phyloP scores from a whole-genome alignment of 257 asterid genomes.

The Ajuga chamaepitys region DNA sequence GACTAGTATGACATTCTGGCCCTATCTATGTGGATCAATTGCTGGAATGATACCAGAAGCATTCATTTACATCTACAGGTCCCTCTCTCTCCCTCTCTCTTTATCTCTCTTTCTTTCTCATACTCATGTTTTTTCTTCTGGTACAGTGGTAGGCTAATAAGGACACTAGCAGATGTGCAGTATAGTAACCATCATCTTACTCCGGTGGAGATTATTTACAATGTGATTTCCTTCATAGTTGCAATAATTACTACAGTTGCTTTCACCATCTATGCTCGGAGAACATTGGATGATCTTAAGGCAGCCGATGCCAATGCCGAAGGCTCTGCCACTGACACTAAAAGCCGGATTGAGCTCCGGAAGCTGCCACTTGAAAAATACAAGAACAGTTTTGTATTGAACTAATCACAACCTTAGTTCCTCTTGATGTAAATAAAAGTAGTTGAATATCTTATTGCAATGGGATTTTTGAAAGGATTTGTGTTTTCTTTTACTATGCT shows the following conservation, averaged over 20 bases:
- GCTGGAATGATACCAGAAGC: conserved; percentile 96
- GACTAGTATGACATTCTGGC: conserved; percentile 87
- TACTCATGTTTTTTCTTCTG: background rate
- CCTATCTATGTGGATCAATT: conserved; percentile 74
- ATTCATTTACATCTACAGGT: conserved; percentile 91
- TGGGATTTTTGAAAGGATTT: background rate
- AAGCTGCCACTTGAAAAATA: conserved; percentile 54
- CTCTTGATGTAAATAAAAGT: conserved; percentile 22
- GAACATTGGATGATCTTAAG: conserved; percentile 51
- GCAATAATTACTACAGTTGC: conserved; percentile 54
- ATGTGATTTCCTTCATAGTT: conserved; percentile 57
- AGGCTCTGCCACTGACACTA: conserved; percentile 11
- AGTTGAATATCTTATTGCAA: background rate
- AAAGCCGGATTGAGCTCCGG: conserved; percentile 43
- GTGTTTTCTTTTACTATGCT: background rate
- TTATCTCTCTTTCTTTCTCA: background rate
- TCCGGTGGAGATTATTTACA: conserved; percentile 66
- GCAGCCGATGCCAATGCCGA: conserved; percentile 30
- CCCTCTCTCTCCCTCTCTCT: conserved; percentile 3
- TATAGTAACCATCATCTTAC: conserved; percentile 68
- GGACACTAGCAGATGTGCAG: conserved; percentile 75
- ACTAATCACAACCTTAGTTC: conserved; percentile 4
- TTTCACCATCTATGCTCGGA: conserved; percentile 67
- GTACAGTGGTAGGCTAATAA: conserved; percentile 80
- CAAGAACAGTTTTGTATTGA: conserved; percentile 23